Evolutionary conservation across 2,329 filamentous ascomycete species (phyloP).

Genomic region (Tolypocladium pustulatum): DNA sequence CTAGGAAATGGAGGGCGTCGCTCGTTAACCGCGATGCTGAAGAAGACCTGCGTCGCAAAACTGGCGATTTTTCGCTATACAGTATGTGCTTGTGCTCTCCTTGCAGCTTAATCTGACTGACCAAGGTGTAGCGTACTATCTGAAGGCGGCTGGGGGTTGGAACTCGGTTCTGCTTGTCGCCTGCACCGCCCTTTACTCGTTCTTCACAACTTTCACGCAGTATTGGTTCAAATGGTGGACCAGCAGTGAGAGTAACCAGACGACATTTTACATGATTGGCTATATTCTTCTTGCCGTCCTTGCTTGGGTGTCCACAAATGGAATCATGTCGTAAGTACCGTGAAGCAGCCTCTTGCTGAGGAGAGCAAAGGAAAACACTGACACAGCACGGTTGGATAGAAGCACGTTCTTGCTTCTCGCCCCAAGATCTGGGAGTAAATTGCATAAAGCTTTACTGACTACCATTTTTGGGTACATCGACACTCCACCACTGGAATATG

Average conservation of each 20-base stretch:
- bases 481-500: not conserved
- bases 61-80: not conserved
- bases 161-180: not conserved
- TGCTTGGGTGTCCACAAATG: not conserved
- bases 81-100: not conserved
- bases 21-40: not conserved
- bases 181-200: constrained; percentile 12
- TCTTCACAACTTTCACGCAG: constrained; percentile 23
- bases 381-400: not conserved
- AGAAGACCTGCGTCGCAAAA: not conserved
- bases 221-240: constrained; percentile 31
- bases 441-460: not conserved
- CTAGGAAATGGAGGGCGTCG: not conserved
- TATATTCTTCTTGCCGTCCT: not conserved
- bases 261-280: not conserved
- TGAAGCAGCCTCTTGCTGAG: not conserved
- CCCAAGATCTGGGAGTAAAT: not conserved
- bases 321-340: not conserved
- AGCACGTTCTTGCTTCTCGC: not conserved
- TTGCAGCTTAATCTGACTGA: not conserved
- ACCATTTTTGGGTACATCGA: not conserved
- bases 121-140: not conserved
- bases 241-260: constrained; percentile 4
- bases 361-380: not conserved
- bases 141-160: not conserved